Base-by-base conservation (phyloP, 495 filamentous ascomycete genomes). In the Pyronema domesticum region DNA sequence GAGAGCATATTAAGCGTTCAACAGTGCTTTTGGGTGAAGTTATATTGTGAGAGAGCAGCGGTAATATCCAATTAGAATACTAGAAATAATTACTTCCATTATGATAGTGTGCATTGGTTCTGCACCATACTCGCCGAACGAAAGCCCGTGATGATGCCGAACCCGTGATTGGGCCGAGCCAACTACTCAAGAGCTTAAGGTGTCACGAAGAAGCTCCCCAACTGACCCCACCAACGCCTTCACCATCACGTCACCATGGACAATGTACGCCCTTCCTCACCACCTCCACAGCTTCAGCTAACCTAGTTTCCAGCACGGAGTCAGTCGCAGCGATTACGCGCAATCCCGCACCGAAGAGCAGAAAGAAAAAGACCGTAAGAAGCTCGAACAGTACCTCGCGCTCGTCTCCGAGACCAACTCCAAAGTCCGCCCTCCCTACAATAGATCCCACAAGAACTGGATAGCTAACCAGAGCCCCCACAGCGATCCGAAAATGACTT, bases 371-470 rank as follows among this genome's bases (percentile, higher is more conserved):
- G 86, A 94, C 68, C 74, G 80, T 53, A 73, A 79, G 52, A 80
- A 82, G 68, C 95, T 98, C 63, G 69, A 73, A 42, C 76, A 81
- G 55, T 98, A 98, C 70, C 76, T 76, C 56, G 70, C 76, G 3
- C 72, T 95, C 17, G 82, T 86, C 53, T 73, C 75, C 37, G 65
- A 73, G 9, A 78, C 94, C 13, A 76, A 79, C 19, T 58, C 69
- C 5, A 77, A 76, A 70, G 81, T 85, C 60, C 35, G 9, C 1
- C 40, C 30, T 42, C 37, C 46, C 23, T 30, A 30, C 23, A 30
- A 5, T 30, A 30, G 33, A 15, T 6, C 30, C 9, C n/a, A 15
- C 23, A 13, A 35, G 8, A 7, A n/a, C 11, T 14, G 19, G 30
- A 59, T 37, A 5, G 30, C 36, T 30, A 7, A 15, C 37, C 39